Evolutionary conservation across 148 eudicot genomes (phyloP), one percentile per base, ranked within the genome.

Genomic region (Rhododendron molle): DNA sequence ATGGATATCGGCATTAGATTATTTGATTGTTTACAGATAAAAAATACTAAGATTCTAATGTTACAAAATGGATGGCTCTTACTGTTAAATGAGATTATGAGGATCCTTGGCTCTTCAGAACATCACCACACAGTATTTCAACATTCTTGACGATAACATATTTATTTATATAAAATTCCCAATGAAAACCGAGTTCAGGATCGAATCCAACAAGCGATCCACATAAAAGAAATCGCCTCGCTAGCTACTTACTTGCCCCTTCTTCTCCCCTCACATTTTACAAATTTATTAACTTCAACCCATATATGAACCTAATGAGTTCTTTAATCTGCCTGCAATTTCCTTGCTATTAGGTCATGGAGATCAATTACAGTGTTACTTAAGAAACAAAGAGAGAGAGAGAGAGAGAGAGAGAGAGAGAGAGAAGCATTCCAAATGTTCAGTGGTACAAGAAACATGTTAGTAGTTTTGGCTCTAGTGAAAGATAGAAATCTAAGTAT

Each of bases 401-500:
- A 72, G n/a, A 58, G n/a, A 32, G 34, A 32, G 32, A 58, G n/a
- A 32, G 34, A 32, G 32, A 58, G n/a, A 32, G 34, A 32, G 32
- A 32, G 34, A 77, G 83, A 72, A 30, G 46, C 82, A 82, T 86
- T 73, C 77, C 76, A 38, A 74, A 16, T 74, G 38, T 20, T 11
- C 58, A 76, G 78, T 12, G 73, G 62, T 60, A 77, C 21, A 83
- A 49, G 73, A 52, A 81, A 86, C 52, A 28, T 83, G 88, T 86
- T 83, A 86, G 84, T 36, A 32, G 76, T 86, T 73, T 67, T 83
- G 40, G 65, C 32, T 83, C 79, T 72, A 62, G 80, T 72, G 67
- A 73, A 73, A 58, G 60, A 83, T 13, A 83, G 62, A 83, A 71
- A 73, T 71, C 12, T 83, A 73, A 38, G 54, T 36, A 47, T 20